These are phyloP conservation scores for Plenodomus lindquistii DNA, from an alignment of 2,329 filamentous ascomycete genomes.

Conservation along the genomic window DNA sequence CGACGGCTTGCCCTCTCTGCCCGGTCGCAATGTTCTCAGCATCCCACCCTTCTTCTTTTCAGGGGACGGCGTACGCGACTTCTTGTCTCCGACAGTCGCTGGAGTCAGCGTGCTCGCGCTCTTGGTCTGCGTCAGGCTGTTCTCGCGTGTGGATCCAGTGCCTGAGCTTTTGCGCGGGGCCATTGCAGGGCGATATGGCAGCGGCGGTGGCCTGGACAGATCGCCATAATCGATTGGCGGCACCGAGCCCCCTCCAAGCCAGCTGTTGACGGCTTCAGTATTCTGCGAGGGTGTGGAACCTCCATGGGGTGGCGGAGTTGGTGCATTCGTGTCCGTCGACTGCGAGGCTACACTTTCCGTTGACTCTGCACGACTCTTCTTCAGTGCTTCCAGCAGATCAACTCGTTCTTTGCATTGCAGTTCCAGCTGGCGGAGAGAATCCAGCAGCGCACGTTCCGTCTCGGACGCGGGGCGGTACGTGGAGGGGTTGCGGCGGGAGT, in stretches of 20 bases:
- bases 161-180: conserved; percentile 52
- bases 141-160: conserved; percentile 25
- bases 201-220: conserved; percentile 70
- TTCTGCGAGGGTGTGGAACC: conserved; percentile 13
- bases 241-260: conserved; percentile 80
- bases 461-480: conserved; percentile 74
- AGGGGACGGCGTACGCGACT: conserved; percentile 63
- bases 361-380: conserved; percentile 64
- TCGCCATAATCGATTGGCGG: conserved; percentile 79
- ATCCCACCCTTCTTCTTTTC: conserved; percentile 64
- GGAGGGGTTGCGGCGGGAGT: conserved; percentile 72
- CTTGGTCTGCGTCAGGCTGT: conserved; percentile 24
- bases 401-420: conserved; percentile 92
- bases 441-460: conserved; percentile 79
- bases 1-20: conserved; percentile 49
- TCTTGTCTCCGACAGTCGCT: conserved; percentile 44
- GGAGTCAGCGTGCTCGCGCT: conserved; percentile 40
- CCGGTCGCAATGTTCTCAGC: conserved; percentile 58
- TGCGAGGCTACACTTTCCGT: conserved; percentile 39
- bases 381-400: conserved; percentile 81
- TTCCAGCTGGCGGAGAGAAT: conserved; percentile 81
- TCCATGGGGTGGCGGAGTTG: conserved; percentile 27
- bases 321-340: conserved; percentile 23
- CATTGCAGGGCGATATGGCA: conserved; percentile 61
- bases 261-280: conserved; percentile 43